A percentile compares a stretch with the other conserved stretches of the same genome.
Evolutionary conservation across 192 early-diverging fungal genomes (phyloP).

Genomic region (Backusella luteola): DNA sequence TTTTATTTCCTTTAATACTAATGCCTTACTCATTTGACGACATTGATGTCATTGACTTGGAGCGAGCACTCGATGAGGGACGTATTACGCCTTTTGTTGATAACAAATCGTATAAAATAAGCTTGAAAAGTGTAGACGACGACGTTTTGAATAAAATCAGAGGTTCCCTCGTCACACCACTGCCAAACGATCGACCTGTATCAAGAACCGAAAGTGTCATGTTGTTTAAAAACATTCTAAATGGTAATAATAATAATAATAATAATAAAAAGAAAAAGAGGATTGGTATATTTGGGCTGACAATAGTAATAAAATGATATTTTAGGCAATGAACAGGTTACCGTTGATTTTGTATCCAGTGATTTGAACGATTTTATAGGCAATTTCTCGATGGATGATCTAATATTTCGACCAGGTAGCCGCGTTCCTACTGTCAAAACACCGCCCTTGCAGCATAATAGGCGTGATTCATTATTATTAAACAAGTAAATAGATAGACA

Average conservation of each 20-base stretch:
- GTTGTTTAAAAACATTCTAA: not conserved
- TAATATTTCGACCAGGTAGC: not conserved
- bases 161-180: not conserved
- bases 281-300: not conserved
- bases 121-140: not conserved
- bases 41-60: constrained; percentile 7
- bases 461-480: not conserved
- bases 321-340: constrained; percentile 9
- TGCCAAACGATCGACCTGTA: not conserved
- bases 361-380: constrained; percentile 1
- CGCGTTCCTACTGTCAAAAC: not conserved
- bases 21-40: constrained; percentile 7
- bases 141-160: not conserved
- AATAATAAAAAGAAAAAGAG: not conserved
- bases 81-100: not conserved
- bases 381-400: not conserved
- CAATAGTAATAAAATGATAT: not conserved
- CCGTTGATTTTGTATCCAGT: not conserved
- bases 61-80: not conserved
- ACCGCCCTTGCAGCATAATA: not conserved
- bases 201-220: not conserved
- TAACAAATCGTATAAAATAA: not conserved
- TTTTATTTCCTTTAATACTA: not conserved
- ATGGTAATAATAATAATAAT: not conserved
- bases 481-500: not conserved